A percentile compares a stretch with the other conserved stretches of the same genome.
Evolutionary conservation across 2,329 filamentous ascomycete genomes (phyloP).

Genomic region (Pseudogymnoascus destructans): DNA sequence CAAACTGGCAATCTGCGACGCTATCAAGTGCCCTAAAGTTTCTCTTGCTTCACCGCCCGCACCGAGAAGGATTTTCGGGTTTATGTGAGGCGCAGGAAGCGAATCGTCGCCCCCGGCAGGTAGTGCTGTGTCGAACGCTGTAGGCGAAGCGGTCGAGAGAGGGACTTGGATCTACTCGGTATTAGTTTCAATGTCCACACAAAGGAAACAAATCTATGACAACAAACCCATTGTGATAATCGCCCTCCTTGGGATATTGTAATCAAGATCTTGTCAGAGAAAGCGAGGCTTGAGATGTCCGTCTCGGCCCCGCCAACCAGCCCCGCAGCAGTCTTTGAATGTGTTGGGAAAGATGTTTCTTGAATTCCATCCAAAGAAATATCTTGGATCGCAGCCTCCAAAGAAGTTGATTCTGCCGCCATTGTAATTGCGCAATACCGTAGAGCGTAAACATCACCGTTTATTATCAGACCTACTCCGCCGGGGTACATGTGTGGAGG

Average conservation of each 20-base stretch:
- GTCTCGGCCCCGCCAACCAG: constrained; percentile 57
- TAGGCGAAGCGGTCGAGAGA: constrained; percentile 52
- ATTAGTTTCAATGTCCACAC: constrained; percentile 18
- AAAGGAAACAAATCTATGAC: constrained; percentile 11
- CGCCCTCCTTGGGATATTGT: constrained; percentile 78
- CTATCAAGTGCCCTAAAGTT: constrained; percentile 74
- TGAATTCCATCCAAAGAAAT: constrained; percentile 14
- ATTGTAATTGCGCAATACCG: background rate
- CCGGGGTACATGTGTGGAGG: constrained; percentile 3
- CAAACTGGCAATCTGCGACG: constrained; percentile 75
- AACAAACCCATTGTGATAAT: constrained; percentile 77
- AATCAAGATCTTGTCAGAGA: constrained; percentile 82
- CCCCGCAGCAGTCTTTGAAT: constrained; percentile 34
- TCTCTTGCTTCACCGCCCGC: constrained; percentile 69
- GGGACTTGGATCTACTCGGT: constrained; percentile 58
- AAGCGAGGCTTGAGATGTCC: constrained; percentile 57
- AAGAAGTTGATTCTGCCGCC: background rate
- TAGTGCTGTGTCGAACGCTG: constrained; percentile 42
- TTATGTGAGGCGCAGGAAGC: constrained; percentile 70
- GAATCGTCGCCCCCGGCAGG: constrained; percentile 25
- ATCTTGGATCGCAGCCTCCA: background rate
- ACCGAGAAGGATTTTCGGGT: constrained; percentile 75
- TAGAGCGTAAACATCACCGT: background rate
- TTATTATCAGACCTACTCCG: background rate
- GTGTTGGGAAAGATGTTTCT: constrained; percentile 20